These are phyloP conservation scores for Bertia moriformis DNA, from an alignment of 2,329 filamentous ascomycete species.

Conservation along the genomic window DNA sequence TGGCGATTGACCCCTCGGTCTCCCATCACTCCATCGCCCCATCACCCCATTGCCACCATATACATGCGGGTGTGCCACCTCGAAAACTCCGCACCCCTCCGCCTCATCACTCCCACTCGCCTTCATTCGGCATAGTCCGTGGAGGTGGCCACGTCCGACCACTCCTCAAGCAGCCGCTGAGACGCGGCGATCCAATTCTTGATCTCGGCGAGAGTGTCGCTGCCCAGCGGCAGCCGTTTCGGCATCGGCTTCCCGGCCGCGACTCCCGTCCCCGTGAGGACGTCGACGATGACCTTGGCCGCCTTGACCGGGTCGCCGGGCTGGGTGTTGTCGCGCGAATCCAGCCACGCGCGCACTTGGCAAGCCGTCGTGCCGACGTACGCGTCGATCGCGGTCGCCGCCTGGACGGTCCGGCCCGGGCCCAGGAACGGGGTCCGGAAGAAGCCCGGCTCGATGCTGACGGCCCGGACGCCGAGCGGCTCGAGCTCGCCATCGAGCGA, in stretches of 20 bases:
- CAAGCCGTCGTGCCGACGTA: constrained; percentile 12
- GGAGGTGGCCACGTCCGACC: constrained; percentile 25
- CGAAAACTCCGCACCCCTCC: no score
- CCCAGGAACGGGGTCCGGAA: constrained; percentile 35
- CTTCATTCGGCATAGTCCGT: constrained; percentile 16
- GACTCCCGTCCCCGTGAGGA: constrained; percentile 32
- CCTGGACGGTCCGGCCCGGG: constrained; percentile 4
- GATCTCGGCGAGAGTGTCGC: constrained; percentile 27
- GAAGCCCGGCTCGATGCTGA: constrained; percentile 32
- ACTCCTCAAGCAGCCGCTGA: constrained; percentile 28
- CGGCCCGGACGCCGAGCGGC: constrained; percentile 21
- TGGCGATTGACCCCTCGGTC: no score
- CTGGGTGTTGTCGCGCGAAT: constrained; percentile 28
- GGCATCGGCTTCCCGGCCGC: constrained; percentile 34
- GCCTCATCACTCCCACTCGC: no score
- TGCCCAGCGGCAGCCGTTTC: constrained; percentile 35
- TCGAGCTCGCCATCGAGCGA: constrained; percentile 25
- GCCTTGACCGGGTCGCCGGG: constrained; percentile 40
- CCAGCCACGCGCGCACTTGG: constrained; percentile 15
- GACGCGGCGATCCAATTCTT: constrained; percentile 25
- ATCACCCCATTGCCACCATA: no score
- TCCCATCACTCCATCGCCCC: no score
- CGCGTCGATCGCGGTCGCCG: constrained; percentile 15
- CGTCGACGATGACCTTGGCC: constrained; percentile 33
- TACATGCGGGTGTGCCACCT: no score